Evolutionary conservation across 1,139 yeast genomes (phyloP), one percentile per base, ranked within the genome.

Genomic region (Sugiyamaella sp.): DNA sequence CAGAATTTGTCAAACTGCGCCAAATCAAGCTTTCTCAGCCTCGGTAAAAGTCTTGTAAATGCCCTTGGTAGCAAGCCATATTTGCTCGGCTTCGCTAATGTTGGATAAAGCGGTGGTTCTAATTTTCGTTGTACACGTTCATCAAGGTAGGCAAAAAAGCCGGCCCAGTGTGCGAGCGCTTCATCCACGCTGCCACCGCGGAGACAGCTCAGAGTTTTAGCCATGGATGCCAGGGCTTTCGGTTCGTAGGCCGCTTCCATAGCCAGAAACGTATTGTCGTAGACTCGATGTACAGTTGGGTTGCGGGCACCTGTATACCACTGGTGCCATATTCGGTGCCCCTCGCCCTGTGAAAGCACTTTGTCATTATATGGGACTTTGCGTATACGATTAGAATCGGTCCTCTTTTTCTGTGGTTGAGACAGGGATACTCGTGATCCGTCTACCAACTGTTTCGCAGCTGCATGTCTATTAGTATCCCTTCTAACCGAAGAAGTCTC

Each of bases 1-100:
- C 64, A 61, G 37, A 60, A 55, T 19, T 44, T 45, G 24, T 48
- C 57, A 46, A 59, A 54, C 22, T 44, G 40, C 33, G 33, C 40
- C 5, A 45, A 38, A n/a, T 53, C 53, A 25, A 53, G 12, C 6
- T 22, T n/a, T n/a, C 42, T 46, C 27, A 46, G n/a, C 19, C 37
- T 33, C 10, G 40, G 39, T n/a, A 52, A 16, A 12, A 47, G 19
- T 14, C 37, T 21, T 12, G 49, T 33, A 14, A 43, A 21, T 20
- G 19, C n/a, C 16, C 21, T 24, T 10, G 55, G 55, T 5, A 49
- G 27, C 27, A 50, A 25, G 8, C 45, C 44, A 25, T 33, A 45
- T 10, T n/a, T 14, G 10, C 44, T 19, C 5, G 22, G 41, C 14
- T 24, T 33, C 6, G 40, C 14, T 16, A 22, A 32, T 44, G 3